Evolutionary conservation across 805 yeast genomes (phyloP).

Genomic region (Tanozyma kutaoensis): DNA sequence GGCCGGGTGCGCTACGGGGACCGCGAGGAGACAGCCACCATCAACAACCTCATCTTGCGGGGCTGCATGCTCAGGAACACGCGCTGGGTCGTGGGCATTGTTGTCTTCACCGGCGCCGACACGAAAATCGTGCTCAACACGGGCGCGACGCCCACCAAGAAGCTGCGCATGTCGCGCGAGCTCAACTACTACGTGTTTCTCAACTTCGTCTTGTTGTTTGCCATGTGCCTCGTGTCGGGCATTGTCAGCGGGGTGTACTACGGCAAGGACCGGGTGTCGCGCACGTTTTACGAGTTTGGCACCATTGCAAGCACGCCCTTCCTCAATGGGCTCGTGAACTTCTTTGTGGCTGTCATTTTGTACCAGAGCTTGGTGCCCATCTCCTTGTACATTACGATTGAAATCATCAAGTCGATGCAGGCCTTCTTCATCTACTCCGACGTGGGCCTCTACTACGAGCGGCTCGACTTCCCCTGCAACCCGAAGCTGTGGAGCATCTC

Average conservation of each 20-base stretch:
- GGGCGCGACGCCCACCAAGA: conserved; percentile 68
- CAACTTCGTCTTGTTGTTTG: conserved; percentile 51
- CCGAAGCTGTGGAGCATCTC: conserved; percentile 79
- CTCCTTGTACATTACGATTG: conserved; percentile 66
- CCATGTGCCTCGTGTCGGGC: conserved; percentile 59
- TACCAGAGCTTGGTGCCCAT: conserved; percentile 73
- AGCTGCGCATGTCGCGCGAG: conserved; percentile 61
- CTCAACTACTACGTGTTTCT: conserved; percentile 56
- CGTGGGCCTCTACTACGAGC: conserved; percentile 53
- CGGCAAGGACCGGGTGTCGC: conserved; percentile 28
- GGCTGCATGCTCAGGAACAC: conserved; percentile 74
- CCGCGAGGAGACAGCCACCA: conserved; percentile 49
- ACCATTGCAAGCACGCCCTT: conserved; percentile 49
- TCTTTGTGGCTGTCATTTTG: conserved; percentile 60
- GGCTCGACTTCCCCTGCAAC: conserved; percentile 59
- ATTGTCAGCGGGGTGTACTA: conserved; percentile 60
- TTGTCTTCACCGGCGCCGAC: conserved; percentile 65
- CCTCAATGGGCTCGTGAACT: conserved; percentile 47
- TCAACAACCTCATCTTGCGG: conserved; percentile 57
- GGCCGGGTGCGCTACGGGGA: conserved; percentile 38
- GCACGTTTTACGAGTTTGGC: conserved; percentile 58
- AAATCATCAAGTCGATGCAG: conserved; percentile 65
- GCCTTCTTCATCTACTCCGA: conserved; percentile 68
- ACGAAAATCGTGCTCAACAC: conserved; percentile 74
- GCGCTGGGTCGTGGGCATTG: conserved; percentile 72